Base-by-base conservation (phyloP, 2,329 filamentous ascomycete genomes). In the Ceratocystis colombiana region DNA sequence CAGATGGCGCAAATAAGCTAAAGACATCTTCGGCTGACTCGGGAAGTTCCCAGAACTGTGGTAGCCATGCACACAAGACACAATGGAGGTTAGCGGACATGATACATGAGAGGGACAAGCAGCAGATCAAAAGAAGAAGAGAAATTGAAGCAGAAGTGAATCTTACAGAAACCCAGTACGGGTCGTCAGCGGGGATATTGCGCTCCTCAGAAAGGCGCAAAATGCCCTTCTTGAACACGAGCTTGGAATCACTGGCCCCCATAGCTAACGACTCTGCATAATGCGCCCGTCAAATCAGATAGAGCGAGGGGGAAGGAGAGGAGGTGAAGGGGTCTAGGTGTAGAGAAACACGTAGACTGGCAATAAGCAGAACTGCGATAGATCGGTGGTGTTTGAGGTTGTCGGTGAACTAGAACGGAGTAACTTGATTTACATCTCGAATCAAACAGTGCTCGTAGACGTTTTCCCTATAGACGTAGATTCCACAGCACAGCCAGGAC, bases 161-260 rank as follows among this genome's bases (percentile, higher is more conserved):
- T 80, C 88, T 73, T 77, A 95, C 91, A 75, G 90, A 89, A 70
- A 88, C 87, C 94, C 94, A 99, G 79, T 96, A 96, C 20, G 85
- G 81, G 78, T 96, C 90, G 76, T 94, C 88, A 66, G 90, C 85
- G 68, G 90, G 82, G 73, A 97, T 96, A 74, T 89, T 82, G 70
- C 87, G 86, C 75, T 96, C 88, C 75, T 96, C 91, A n/a, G 91
- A 94, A 68, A 99, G 85, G 74, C 89, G 86, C 80, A 97, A 96
- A 79, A 97, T 96, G 77, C 92, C 93, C 78, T 96, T 90, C 79
- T 96, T 97, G 83, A 99, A 97, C 74, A 93, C 90, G 74, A 97
- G 86, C 83, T 97, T 97, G 73, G 93, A 97, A 79, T 97, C 93
- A 78, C 93, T 96, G 74, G 93, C 93, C 77, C 94, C 94, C 94